Base-by-base conservation (phyloP, 2,329 filamentous ascomycete genomes). In the Cytospora mali region DNA sequence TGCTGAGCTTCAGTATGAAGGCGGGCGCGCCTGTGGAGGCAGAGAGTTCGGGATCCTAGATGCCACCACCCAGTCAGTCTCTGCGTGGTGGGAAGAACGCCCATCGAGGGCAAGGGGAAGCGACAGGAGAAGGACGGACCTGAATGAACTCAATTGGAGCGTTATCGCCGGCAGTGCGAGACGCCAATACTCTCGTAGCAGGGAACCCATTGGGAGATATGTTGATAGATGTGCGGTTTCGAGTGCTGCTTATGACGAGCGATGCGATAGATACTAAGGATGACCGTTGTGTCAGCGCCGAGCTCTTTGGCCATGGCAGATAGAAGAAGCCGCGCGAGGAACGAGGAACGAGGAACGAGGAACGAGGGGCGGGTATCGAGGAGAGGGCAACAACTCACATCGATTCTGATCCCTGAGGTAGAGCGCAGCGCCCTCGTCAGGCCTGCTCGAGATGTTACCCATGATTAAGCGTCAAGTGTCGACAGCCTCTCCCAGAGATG, bases 351-450 rank as follows among this genome's bases (percentile, higher is more conserved):
- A 39, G 7, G 33, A 28, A 28, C 39, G 53, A 63, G 58, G 66
- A 60, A n/a, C 35, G 16, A 39, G 16, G 4, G n/a, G 35, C 35
- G 35, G n/a, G 16, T 2, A n/a, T 5, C 33, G 16, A 39, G 7
- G 33, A 28, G 66, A 60, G 64, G 71, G 71, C 13, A n/a, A 46
- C 18, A 23, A 80, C 89, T 74, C 84, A 98, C 95, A 87, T 84
- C 93, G 88, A 75, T 86, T 91, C 82, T 97, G 95, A 75, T 99
- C 95, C 80, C 91, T 90, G 74, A 98, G 82, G 76, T 90, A 96
- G 75, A 98, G 81, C 71, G 86, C 79, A 70, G 87, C 84, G 74
- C 88, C 91, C 72, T 97, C 93, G 71, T 96, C 93, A 72, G 89
- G 88, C 77, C 88, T 90, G 82, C 93, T 97, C 76, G 87, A 89